These are phyloP conservation scores for Pythium grandisporangium DNA, from an alignment of 352 stramenopile genomes.

Conservation along the genomic window DNA sequence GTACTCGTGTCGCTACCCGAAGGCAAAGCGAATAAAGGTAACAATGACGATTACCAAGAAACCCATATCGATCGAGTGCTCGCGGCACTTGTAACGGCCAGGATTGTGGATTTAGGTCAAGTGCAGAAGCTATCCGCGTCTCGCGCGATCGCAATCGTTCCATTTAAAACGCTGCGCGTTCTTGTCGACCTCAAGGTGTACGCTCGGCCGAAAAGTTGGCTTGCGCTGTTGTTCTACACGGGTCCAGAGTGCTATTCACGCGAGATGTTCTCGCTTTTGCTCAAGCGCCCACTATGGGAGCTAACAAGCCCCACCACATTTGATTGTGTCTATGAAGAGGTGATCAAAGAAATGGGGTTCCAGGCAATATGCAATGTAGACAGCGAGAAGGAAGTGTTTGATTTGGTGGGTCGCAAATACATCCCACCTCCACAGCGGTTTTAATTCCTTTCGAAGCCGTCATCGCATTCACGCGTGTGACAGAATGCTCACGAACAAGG, in stretches of 20 bases:
- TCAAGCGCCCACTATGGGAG: slow-evolving; percentile 33
- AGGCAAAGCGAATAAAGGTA: not conserved
- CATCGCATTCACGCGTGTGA: too few species aligned
- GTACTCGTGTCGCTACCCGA: slow-evolving; percentile 37
- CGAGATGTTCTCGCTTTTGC: slow-evolving; percentile 29
- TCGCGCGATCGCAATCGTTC: slow-evolving; percentile 40
- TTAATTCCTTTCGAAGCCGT: too few species aligned
- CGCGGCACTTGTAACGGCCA: slow-evolving; percentile 21
- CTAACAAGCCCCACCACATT: slow-evolving; percentile 44
- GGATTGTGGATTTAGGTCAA: slow-evolving; percentile 18
- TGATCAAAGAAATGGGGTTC: slow-evolving; percentile 17
- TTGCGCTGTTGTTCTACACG: slow-evolving; percentile 71
- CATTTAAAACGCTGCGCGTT: slow-evolving; percentile 43
- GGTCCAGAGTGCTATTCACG: slow-evolving; percentile 45
- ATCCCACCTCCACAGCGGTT: slow-evolving; percentile 26
- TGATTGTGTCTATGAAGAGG: slow-evolving; percentile 32
- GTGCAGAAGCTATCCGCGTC: slow-evolving; percentile 21
- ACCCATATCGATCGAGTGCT: slow-evolving; percentile 23
- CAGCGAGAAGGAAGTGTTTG: slow-evolving; percentile 58
- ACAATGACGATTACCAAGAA: not conserved
- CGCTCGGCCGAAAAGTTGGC: slow-evolving; percentile 40
- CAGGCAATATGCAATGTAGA: slow-evolving; percentile 25
- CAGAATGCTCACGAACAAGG: too few species aligned
- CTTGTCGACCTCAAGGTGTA: slow-evolving; percentile 71
- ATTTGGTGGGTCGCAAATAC: slow-evolving; percentile 34